These are phyloP conservation scores for Fusarium oxysporum DNA, from an alignment of 2,329 filamentous ascomycete genomes.

Conservation along the genomic window DNA sequence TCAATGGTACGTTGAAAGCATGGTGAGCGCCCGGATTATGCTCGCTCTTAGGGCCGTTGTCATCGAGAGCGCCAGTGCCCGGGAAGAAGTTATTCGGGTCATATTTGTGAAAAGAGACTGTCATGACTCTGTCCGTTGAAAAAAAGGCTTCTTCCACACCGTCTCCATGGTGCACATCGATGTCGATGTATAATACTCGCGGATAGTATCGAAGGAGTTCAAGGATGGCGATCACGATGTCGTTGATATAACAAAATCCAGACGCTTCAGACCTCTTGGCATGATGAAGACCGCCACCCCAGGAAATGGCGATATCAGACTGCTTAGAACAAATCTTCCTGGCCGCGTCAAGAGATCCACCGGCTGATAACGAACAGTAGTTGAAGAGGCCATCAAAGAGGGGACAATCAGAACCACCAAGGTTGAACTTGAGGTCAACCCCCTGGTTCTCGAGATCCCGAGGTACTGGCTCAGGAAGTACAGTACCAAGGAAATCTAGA, in stretches of 20 bases:
- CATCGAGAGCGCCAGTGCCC: constrained; percentile 86
- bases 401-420: constrained; percentile 92
- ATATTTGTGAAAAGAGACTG: constrained; percentile 96
- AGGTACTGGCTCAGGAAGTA: constrained; percentile 72
- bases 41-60: constrained; percentile 85
- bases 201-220: constrained; percentile 85
- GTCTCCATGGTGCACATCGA: constrained; percentile 92
- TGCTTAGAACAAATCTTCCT: constrained; percentile 87
- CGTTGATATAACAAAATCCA: constrained; percentile 99
- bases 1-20: constrained; percentile 88
- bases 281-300: constrained; percentile 96
- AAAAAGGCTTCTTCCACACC: constrained; percentile 93
- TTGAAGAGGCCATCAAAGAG: constrained; percentile 96
- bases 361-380: constrained; percentile 94
- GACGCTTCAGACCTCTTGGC: constrained; percentile 94
- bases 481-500: constrained; percentile 84
- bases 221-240: constrained; percentile 94
- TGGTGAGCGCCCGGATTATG: constrained; percentile 90
- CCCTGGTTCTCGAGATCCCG: constrained; percentile 74
- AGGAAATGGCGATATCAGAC: constrained; percentile 96
- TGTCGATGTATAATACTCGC: constrained; percentile 93
- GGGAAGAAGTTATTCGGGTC: constrained; percentile 87
- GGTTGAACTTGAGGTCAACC: constrained; percentile 80
- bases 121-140: constrained; percentile 90
- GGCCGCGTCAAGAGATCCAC: constrained; percentile 90